phyloP scores from a whole-genome alignment of 352 stramenopile species.

The Albugo laibachii region DNA sequence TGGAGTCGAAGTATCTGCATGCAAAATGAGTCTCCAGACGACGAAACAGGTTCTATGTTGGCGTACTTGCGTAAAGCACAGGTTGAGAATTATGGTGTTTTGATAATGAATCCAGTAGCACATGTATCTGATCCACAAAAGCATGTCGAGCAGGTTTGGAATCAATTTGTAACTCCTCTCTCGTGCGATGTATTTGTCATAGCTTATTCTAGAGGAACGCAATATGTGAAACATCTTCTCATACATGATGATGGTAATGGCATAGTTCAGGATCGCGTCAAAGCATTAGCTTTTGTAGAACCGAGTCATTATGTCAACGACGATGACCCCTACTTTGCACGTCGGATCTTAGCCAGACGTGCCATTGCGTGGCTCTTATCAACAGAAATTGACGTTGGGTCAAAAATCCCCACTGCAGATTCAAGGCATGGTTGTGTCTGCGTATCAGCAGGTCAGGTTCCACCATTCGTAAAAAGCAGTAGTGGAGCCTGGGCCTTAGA shows the following conservation, averaged over 20 bases:
- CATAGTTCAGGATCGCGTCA: conserved; percentile 62
- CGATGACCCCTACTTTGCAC: conserved; percentile 54
- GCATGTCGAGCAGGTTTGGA: conserved; percentile 64
- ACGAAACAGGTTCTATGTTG: conserved; percentile 59
- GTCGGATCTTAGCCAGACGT: conserved; percentile 39
- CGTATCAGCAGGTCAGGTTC: conserved; percentile 49
- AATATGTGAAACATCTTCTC: conserved; percentile 67
- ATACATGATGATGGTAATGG: conserved; percentile 60
- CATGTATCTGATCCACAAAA: conserved; percentile 50
- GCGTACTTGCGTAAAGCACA: conserved; percentile 62
- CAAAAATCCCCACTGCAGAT: conserved; percentile 50
- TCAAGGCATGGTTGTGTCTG: conserved; percentile 62
- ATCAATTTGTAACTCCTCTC: conserved; percentile 50
- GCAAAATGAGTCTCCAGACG: conserved; percentile 22
- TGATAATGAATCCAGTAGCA: conserved; percentile 65
- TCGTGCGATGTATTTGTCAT: conserved; percentile 52
- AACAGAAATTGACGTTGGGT: conserved; percentile 45
- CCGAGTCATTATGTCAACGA: conserved; percentile 63
- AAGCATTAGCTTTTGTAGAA: conserved; percentile 60
- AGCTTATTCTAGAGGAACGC: conserved; percentile 45
- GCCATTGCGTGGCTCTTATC: conserved; percentile 58
- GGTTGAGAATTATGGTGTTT: conserved; percentile 57
- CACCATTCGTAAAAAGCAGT: conserved; percentile 38
- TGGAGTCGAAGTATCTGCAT: conserved; percentile 74
- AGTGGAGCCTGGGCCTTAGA: conserved; percentile 60